phyloP scores from a whole-genome alignment of 495 filamentous ascomycete genomes.

The Pyronema omphalodes region DNA sequence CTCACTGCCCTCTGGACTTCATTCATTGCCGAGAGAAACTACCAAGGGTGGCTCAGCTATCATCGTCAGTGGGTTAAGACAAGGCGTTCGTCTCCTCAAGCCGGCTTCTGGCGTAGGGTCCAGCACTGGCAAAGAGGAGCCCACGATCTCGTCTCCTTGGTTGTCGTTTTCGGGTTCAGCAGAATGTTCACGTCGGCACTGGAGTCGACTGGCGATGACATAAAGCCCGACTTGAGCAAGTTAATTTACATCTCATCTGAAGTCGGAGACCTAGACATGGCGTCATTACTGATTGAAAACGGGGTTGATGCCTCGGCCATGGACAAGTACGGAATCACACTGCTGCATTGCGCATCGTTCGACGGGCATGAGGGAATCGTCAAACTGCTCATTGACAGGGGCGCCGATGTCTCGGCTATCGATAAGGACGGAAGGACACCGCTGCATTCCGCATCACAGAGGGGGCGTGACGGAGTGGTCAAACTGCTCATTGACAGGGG shows the following conservation, averaged over 20 bases:
- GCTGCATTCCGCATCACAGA: background rate
- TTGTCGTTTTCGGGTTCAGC: background rate
- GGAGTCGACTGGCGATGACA: background rate
- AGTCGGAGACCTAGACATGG: no score
- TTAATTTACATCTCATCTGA: no score
- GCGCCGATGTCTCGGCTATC: background rate
- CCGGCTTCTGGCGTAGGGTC: background rate
- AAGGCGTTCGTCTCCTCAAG: no score
- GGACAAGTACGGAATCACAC: no score
- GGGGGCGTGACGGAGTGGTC: no score
- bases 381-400: background rate
- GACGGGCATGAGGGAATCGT: no score
- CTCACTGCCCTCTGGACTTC: background rate
- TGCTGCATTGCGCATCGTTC: no score
- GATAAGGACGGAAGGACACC: background rate
- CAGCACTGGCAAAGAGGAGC: background rate
- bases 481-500: background rate
- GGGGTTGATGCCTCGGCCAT: no score
- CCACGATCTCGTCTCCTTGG: background rate
- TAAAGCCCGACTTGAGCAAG: background rate
- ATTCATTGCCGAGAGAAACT: background rate
- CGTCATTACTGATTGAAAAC: no score
- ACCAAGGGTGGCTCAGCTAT: no score
- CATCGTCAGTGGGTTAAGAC: no score
- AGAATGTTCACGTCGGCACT: background rate